phyloP scores from a whole-genome alignment of 2,329 filamentous ascomycete species.

The Scedosporium aurantiacum region DNA sequence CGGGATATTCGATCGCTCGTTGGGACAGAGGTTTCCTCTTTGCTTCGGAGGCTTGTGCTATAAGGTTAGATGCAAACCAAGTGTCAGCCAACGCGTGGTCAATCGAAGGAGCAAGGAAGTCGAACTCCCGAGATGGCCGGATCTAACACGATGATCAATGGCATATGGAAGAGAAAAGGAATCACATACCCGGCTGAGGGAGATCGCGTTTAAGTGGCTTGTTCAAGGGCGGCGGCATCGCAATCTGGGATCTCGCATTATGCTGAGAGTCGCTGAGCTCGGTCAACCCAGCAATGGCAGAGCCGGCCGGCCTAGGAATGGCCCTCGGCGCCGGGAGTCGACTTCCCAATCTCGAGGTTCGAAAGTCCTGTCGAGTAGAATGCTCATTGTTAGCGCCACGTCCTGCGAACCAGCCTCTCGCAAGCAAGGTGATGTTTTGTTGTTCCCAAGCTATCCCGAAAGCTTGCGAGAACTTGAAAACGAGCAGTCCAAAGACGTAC shows the following conservation, averaged over 20 bases:
- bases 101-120: slow-evolving; percentile 6
- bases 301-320: not conserved
- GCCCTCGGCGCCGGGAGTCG: slow-evolving; percentile 3
- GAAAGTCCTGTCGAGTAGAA: slow-evolving; percentile 7
- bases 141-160: too few species aligned
- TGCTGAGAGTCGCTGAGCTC: slow-evolving; percentile 51
- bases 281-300: not conserved
- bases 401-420: not conserved
- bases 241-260: slow-evolving; percentile 39
- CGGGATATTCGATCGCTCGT: slow-evolving; percentile 38
- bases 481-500: slow-evolving; percentile 12
- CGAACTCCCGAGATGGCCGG: not conserved
- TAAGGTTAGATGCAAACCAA: not conserved
- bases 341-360: slow-evolving; percentile 5
- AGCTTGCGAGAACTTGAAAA: not conserved
- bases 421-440: too few species aligned
- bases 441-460: not conserved
- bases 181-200: slow-evolving; percentile 33
- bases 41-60: slow-evolving; percentile 15
- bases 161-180: slow-evolving; percentile 1
- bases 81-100: not conserved
- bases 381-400: not conserved
- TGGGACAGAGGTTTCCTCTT: slow-evolving; percentile 51
- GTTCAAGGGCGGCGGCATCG: slow-evolving; percentile 25
- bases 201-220: slow-evolving; percentile 39